Evolutionary conservation across 2,329 filamentous ascomycete genomes (phyloP).

Genomic region (Ophiocordyceps camponoti-rufipedis): DNA sequence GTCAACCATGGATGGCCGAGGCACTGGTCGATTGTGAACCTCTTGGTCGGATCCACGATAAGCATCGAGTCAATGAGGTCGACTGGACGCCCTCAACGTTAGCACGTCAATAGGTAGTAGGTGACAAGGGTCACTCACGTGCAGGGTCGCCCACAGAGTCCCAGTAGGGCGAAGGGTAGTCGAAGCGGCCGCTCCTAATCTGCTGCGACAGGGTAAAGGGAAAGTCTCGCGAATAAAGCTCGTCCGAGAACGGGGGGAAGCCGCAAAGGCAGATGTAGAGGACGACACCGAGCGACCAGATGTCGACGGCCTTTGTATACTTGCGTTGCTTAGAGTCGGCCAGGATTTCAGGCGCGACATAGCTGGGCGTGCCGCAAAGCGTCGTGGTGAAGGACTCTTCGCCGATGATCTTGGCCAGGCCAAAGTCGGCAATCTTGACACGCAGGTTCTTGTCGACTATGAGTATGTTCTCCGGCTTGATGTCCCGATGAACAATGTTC

Average conservation of each 20-base stretch:
- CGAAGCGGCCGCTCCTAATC: conserved; percentile 74
- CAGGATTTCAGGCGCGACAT: conserved; percentile 90
- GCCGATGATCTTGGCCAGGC: conserved; percentile 93
- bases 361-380: conserved; percentile 88
- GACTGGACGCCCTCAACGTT: conserved; percentile 16
- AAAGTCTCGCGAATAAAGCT: conserved; percentile 63
- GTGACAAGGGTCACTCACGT: conserved; percentile 20
- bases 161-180: conserved; percentile 92
- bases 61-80: conserved; percentile 94
- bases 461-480: conserved; percentile 94
- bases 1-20: conserved; percentile 82
- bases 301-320: conserved; percentile 87
- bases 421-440: conserved; percentile 91
- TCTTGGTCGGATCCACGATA: conserved; percentile 64
- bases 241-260: conserved; percentile 92
- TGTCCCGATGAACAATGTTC: conserved; percentile 92
- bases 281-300: conserved; percentile 96
- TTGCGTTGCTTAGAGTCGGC: conserved; percentile 64
- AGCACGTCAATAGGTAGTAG: neutral
- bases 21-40: conserved; percentile 81
- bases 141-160: conserved; percentile 49
- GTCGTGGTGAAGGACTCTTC: conserved; percentile 97
- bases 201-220: conserved; percentile 79
- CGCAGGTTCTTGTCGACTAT: conserved; percentile 68
- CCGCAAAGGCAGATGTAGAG: conserved; percentile 94